phyloP scores from a whole-genome alignment of 179 eudicot genomes.

The Gypsophila paniculata region DNA sequence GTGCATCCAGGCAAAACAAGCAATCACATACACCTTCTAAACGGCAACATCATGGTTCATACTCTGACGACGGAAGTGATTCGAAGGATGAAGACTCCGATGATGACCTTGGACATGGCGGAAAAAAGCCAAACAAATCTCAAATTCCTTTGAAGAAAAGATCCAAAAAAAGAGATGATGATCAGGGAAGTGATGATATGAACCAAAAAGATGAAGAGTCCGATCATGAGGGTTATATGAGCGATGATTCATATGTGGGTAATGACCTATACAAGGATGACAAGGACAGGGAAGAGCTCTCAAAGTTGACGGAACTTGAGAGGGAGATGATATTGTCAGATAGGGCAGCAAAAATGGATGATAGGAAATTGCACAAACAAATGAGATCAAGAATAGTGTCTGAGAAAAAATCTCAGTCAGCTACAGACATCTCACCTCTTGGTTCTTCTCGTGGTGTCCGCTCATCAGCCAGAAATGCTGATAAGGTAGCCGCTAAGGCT shows the following conservation, averaged over 20 bases:
- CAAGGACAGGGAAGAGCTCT: slow-evolving; percentile 61
- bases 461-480: slow-evolving; percentile 55
- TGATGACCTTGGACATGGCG: slow-evolving; percentile 44
- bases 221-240: slow-evolving; percentile 46
- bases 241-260: slow-evolving; percentile 55
- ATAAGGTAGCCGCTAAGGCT: slow-evolving; percentile 55
- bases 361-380: slow-evolving; percentile 51
- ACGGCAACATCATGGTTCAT: slow-evolving; percentile 48
- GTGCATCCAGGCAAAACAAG: slow-evolving; percentile 46
- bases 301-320: slow-evolving; percentile 65
- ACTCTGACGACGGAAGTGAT: slow-evolving; percentile 76
- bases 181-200: slow-evolving; percentile 43
- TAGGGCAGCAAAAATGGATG: slow-evolving; percentile 52
- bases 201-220: slow-evolving; percentile 30
- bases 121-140: slow-evolving; percentile 55
- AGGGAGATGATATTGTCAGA: slow-evolving; percentile 73
- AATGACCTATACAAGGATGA: slow-evolving; percentile 81
- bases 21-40: slow-evolving; percentile 46
- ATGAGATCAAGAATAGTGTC: slow-evolving; percentile 43
- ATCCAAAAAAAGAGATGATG: slow-evolving; percentile 58
- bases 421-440: slow-evolving; percentile 37
- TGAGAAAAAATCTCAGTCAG: slow-evolving; percentile 39
- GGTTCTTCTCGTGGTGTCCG: slow-evolving; percentile 51
- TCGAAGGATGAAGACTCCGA: slow-evolving; percentile 73
- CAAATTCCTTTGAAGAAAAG: slow-evolving; percentile 83